Evolutionary conservation across 331 rosid species (phyloP).

Genomic region (Malus hybrid): DNA sequence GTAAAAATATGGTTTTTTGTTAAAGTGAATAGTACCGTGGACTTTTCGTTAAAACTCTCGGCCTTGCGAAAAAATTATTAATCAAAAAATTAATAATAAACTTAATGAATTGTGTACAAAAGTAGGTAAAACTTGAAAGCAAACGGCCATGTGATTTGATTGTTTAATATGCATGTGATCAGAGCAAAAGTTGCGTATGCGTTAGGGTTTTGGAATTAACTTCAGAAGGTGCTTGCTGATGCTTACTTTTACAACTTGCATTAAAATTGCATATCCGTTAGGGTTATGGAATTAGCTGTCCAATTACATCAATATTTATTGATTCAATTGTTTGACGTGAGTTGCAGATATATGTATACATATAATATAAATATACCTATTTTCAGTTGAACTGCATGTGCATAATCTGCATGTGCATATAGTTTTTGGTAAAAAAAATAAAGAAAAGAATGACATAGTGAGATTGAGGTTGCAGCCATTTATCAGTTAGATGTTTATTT

Average conservation of each 20-base stretch:
- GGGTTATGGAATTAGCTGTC: background rate
- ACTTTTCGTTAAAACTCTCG: no score
- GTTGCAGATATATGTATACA: background rate
- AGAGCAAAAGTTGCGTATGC: background rate
- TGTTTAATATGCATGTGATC: no score
- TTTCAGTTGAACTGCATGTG: no score
- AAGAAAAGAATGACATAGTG: background rate
- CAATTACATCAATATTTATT: background rate
- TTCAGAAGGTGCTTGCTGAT: background rate
- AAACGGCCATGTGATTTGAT: background rate
- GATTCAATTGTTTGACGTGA: background rate
- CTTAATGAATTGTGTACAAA: background rate
- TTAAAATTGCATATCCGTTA: background rate
- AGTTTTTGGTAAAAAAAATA: no score
- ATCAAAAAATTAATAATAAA: background rate
- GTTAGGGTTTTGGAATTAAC: background rate
- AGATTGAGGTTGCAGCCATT: background rate
- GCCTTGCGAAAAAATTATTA: no score
- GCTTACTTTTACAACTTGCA: background rate
- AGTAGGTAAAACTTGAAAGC: background rate
- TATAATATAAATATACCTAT: background rate
- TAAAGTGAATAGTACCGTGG: no score
- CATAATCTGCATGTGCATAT: no score
- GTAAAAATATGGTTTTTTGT: no score
- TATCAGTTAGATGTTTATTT: background rate